Conservation (phyloP, 352 stramenopile genomes). For the Blastocystis hominis region DNA sequence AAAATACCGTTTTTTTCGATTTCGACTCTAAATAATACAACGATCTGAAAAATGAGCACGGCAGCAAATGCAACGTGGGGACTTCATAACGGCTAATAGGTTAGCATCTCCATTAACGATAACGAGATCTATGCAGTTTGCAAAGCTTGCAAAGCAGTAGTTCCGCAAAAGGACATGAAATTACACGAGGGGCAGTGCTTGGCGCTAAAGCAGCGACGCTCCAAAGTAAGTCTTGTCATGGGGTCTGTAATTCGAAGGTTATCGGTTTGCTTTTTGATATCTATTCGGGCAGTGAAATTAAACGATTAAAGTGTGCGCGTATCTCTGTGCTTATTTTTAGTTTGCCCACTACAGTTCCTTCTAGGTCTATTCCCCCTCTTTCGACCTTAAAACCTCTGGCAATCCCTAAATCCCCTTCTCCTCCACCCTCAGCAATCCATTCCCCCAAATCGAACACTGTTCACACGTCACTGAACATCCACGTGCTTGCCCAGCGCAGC, state of each 20-base stretch:
- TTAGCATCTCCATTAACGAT: not conserved
- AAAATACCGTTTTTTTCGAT: not conserved
- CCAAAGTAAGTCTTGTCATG: not conserved
- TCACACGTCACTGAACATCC: too few relatives aligned
- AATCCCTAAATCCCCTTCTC: not conserved
- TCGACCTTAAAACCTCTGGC: not conserved
- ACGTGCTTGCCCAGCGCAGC: not conserved
- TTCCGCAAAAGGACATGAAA: not conserved
- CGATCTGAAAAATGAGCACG: not conserved
- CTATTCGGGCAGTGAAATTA: constrained; percentile 24
- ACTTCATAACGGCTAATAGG: not conserved
- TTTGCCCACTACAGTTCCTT: not conserved
- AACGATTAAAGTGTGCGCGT: not conserved
- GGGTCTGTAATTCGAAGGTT: not conserved
- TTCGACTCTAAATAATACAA: not conserved
- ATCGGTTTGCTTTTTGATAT: constrained; percentile 7
- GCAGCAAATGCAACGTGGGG: not conserved
- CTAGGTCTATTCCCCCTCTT: too few relatives aligned
- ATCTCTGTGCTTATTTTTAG: not conserved
- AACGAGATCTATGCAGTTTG: constrained; percentile 34
- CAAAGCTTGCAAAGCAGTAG: not conserved
- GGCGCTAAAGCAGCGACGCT: not conserved
- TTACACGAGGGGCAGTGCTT: not conserved
- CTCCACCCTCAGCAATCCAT: not conserved
- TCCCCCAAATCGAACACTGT: too few relatives aligned